phyloP scores from a whole-genome alignment of 2,329 filamentous ascomycete species.

The Annulohypoxylon truncatum region DNA sequence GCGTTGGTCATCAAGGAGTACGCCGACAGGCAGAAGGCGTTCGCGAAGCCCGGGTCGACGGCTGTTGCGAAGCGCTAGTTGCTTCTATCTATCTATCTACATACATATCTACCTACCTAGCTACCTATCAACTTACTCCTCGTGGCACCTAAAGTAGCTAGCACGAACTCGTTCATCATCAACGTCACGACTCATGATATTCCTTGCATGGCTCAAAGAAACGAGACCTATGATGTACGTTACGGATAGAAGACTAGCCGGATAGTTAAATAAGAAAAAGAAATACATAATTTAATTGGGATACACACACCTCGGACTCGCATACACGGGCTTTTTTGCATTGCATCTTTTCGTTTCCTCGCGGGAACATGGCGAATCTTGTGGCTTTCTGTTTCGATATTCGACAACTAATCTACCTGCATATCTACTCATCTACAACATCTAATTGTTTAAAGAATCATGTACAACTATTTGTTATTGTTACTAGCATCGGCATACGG shows the following conservation, averaged over 20 bases:
- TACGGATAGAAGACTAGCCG: conserved; percentile 10
- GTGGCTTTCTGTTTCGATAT: not conserved
- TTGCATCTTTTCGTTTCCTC: conserved; percentile 8
- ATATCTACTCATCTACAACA: not conserved
- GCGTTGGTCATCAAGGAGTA: conserved; percentile 86
- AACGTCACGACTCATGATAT: not conserved
- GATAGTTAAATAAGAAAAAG: conserved; percentile 25
- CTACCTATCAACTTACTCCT: not conserved
- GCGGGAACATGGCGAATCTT: conserved; percentile 10
- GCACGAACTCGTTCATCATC: not conserved
- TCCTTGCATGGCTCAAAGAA: not conserved
- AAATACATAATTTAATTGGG: conserved; percentile 31
- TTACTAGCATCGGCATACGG: conserved; percentile 8
- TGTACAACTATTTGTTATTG: conserved; percentile 20
- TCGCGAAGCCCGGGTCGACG: conserved; percentile 55
- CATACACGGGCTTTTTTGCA: conserved; percentile 7
- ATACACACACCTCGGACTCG: not conserved
- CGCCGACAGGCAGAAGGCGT: conserved; percentile 69
- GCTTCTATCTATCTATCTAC: not conserved
- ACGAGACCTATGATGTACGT: conserved; percentile 12
- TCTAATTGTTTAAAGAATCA: not conserved
- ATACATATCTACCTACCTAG: not conserved
- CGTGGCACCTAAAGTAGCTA: not conserved
- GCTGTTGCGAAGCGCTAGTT: conserved; percentile 33
- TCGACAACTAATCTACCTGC: not conserved